A percentile compares a stretch with the other conserved stretches of the same genome.
phyloP scores from a whole-genome alignment of 805 yeast species.

The Saccharomycopsis malanga region DNA sequence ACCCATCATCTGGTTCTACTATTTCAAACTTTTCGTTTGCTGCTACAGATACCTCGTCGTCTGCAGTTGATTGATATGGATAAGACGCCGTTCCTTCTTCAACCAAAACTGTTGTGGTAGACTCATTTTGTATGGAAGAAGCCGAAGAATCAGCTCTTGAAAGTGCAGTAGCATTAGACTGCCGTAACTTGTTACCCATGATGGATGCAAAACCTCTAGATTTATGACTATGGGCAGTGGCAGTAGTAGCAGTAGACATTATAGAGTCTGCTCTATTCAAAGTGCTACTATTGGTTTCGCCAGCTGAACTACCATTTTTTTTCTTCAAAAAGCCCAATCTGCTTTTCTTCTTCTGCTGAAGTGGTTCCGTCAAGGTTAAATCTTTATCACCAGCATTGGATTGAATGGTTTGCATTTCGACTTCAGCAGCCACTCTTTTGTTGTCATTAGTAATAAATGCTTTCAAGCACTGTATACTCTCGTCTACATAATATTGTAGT shows the following conservation, averaged over 20 bases:
- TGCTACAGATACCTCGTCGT: slow-evolving; percentile 60
- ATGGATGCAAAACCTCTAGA: neutral
- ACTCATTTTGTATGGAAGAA: neutral
- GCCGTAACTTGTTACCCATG: neutral
- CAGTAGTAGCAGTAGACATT: neutral
- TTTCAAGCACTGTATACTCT: slow-evolving; percentile 39
- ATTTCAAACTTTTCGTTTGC: slow-evolving; percentile 58
- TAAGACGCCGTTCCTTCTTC: slow-evolving; percentile 48
- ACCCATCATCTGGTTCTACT: slow-evolving; percentile 69
- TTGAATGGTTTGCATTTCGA: slow-evolving; percentile 84
- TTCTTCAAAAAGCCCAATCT: slow-evolving; percentile 36
- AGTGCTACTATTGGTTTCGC: neutral
- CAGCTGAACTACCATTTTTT: slow-evolving; percentile 6
- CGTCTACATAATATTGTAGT: slow-evolving; percentile 31
- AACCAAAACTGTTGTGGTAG: slow-evolving; percentile 1
- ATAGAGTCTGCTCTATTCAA: neutral
- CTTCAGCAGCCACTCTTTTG: slow-evolving; percentile 66
- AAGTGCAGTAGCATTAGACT: neutral
- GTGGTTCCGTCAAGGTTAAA: slow-evolving; percentile 46
- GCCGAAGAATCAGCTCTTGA: neutral
- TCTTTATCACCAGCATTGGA: slow-evolving; percentile 74
- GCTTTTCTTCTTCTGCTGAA: slow-evolving; percentile 54
- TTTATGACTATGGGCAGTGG: neutral
- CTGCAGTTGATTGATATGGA: slow-evolving; percentile 58
- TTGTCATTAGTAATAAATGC: slow-evolving; percentile 70